Base-by-base conservation (phyloP, 2,329 filamentous ascomycete species). In the Microdochium trichocladiopsis region DNA sequence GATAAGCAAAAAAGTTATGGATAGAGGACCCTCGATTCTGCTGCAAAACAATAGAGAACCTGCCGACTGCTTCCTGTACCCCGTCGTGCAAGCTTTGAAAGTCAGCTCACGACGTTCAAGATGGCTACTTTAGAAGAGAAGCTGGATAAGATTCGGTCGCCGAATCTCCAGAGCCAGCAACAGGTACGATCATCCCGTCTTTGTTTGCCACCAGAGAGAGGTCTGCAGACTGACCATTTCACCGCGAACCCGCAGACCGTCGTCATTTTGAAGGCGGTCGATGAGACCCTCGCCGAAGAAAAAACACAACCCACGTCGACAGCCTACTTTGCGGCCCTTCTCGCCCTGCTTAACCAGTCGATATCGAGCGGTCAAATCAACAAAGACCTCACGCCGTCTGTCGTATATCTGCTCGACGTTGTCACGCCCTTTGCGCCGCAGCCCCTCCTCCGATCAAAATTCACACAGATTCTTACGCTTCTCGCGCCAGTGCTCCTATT, bases 131-230 rank as follows among this genome's bases (percentile, higher is more conserved):
- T 97, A 65, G 84, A 88, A 69, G 93, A 96, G 77, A 95, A 91
- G 78, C 83, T 99, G 69, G 89, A 93, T 75, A 96, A 95, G 82
- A 96, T 97, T 71, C 89, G 94, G 73, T 94, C 89, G 67, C 94
- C 94, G 52, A 96, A 95, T 72, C 83, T 96, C 64, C 90, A 97
- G 72, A 96, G 89, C 69, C 92, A 96, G 74, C 85, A 95, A 70
- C 90, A 92, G 81, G 91, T 94, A 75, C 60, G 76, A n/a, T 68
- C 18, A 36, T 16, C 23, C 48, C 28, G 50, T 43, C 45, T 14
- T 50, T 43, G 21, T 18, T 14, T 23, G n/a, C 22, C 21, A 43
- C 28, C 31, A 18, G 9, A 41, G n/a, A n/a, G n/a, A n/a, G n/a
- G 43, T 36, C 48, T 24, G 51, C 43, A 51, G 58, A 52, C 50